Evolutionary conservation across 2,329 filamentous ascomycete genomes (phyloP), one percentile per base, ranked within the genome.

Genomic region (Neofusicoccum cordaticola): DNA sequence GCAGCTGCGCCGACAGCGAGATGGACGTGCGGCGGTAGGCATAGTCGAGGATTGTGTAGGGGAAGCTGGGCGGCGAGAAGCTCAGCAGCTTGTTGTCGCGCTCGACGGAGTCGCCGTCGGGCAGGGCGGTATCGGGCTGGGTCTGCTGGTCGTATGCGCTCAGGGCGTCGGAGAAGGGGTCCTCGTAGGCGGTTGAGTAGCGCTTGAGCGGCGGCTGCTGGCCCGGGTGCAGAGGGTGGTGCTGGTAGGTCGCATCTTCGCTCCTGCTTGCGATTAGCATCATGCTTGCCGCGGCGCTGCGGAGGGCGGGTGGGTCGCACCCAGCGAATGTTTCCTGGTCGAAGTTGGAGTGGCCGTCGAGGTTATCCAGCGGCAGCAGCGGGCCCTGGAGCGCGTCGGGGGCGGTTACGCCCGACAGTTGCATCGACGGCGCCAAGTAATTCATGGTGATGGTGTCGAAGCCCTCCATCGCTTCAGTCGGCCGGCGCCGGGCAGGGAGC

Each of bases 1-100:
- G 90, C 35, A 94, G 86, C 78, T 94, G 90, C 15, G 91, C 90
- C 22, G 84, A 84, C 82, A 93, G 88, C 70, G 80, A 83, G 11
- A 90, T 81, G 63, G 90, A 87, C 35, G 85, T 85, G 65, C 85
- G 82, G 57, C 88, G 83, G 61, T 86, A 88, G 6, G 82, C 78
- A 67, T 90, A 89, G 69, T 91, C 90, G 56, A 92, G 77, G 7
- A 92, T 79, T 3, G 84, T 84, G 41, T 86, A 88, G 62, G 86
- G 76, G 56, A 81, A 75, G 44, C 69, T 71, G 4, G 82, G 82
- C n/a, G 76, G 71, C 1, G 79, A 81, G 75, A 84, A 84, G 74
- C 81, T 79, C 57, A 84, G 77, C 22, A 83, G 78, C 73, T 83
- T 83, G 75, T 88, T 85, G 74, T 88, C 86, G 70, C 85, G 85